Conservation (phyloP, 2,329 filamentous ascomycete species). For the Lachnum nothofagi region DNA sequence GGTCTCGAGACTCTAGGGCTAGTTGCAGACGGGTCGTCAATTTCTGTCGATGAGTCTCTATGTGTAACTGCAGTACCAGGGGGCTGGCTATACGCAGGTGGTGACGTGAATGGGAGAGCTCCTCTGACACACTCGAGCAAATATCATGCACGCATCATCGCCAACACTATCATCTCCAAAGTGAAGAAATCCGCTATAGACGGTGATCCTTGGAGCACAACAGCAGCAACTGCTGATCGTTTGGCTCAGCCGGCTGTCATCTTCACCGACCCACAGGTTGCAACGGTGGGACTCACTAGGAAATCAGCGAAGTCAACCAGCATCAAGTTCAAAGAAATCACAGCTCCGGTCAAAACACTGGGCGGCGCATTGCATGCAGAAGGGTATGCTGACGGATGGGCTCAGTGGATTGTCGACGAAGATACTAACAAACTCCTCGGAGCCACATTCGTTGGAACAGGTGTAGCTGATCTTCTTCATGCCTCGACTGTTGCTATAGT, state of each 20-base stretch:
- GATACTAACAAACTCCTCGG: constrained; percentile 8
- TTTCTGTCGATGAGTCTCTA: constrained; percentile 6
- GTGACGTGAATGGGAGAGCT: constrained; percentile 13
- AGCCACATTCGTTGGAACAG: constrained; percentile 10
- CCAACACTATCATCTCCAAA: constrained; percentile 8
- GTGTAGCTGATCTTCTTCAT: constrained; percentile 9
- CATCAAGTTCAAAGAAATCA: constrained; percentile 1
- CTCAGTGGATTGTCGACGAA: constrained; percentile 12
- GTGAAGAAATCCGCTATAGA: not conserved
- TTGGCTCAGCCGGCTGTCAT: not conserved
- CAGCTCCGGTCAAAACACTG: not conserved
- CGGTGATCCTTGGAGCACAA: too few relatives aligned
- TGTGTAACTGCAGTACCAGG: not conserved
- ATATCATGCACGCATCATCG: constrained; percentile 11
- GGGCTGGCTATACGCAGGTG: constrained; percentile 11
- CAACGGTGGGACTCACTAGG: constrained; percentile 7
- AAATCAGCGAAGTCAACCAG: constrained; percentile 3
- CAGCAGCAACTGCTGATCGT: too few relatives aligned
- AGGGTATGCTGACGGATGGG: constrained; percentile 8
- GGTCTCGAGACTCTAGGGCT: constrained; percentile 11
- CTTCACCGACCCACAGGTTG: constrained; percentile 11
- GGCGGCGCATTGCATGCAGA: constrained; percentile 12
- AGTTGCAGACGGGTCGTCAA: constrained; percentile 3
- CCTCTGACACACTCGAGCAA: constrained; percentile 8
- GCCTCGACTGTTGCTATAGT: constrained; percentile 9